A percentile compares a stretch with the other conserved stretches of the same genome.
Evolutionary conservation across 164 flowering plant genomes (phyloP).

Genomic region (Aristolochia contorta): DNA sequence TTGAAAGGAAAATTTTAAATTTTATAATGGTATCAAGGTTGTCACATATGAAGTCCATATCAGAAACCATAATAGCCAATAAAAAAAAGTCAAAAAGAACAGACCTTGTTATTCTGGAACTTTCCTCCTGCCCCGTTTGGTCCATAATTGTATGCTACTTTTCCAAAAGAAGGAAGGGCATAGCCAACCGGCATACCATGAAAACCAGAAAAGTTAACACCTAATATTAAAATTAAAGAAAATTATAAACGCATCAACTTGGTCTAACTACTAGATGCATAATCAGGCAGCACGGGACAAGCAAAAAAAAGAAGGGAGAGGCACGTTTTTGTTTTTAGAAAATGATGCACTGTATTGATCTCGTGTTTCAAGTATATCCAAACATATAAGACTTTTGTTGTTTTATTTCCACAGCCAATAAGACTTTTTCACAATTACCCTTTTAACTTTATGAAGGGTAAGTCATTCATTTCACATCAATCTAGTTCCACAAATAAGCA

Average conservation of each 20-base stretch:
- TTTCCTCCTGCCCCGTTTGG: slow-evolving; percentile 49
- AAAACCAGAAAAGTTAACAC: slow-evolving; percentile 43
- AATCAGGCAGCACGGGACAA: too few species aligned
- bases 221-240: slow-evolving; percentile 28
- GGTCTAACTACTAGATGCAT: neutral
- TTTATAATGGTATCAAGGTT: neutral
- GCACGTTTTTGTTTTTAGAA: too few species aligned
- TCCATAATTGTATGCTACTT: slow-evolving; percentile 60
- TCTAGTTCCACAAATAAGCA: too few species aligned
- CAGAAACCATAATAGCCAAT: neutral
- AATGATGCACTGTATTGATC: too few species aligned
- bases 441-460: too few species aligned
- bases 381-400: too few species aligned
- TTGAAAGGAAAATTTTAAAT: too few species aligned
- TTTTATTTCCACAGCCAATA: too few species aligned
- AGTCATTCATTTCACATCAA: too few species aligned
- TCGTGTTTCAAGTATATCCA: too few species aligned
- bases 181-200: slow-evolving; percentile 38
- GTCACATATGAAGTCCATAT: neutral
- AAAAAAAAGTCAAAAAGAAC: slow-evolving; percentile 3
- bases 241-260: slow-evolving; percentile 15
- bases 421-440: too few species aligned
- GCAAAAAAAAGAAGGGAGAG: too few species aligned
- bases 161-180: slow-evolving; percentile 44
- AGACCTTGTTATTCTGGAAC: slow-evolving; percentile 67